phyloP scores from a whole-genome alignment of 148 eudicot genomes.

The Camellia lanceoleosa region DNA sequence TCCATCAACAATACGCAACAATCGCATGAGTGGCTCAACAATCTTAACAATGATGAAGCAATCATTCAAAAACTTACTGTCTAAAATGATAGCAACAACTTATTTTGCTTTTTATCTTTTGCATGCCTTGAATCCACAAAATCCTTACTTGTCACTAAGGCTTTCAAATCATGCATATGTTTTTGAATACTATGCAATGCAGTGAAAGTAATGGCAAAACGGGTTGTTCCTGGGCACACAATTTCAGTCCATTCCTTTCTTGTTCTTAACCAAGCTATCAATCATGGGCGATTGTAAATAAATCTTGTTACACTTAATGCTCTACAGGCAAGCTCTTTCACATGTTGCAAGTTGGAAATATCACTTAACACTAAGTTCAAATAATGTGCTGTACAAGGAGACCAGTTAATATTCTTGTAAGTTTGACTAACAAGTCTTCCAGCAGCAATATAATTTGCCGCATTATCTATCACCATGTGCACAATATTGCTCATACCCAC shows the following conservation, averaged over 20 bases:
- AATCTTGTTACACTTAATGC: not conserved
- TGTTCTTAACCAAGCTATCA: conserved; percentile 11
- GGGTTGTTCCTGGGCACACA: conserved; percentile 11
- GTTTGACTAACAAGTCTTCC: not conserved
- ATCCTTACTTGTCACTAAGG: not conserved
- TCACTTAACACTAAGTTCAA: not conserved
- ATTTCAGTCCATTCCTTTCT: conserved; percentile 13
- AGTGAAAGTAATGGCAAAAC: conserved; percentile 12
- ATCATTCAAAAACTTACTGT: not conserved
- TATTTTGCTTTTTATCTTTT: not conserved
- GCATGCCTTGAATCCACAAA: not conserved
- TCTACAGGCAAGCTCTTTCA: not conserved
- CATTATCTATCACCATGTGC: conserved; percentile 19
- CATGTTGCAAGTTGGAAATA: not conserved
- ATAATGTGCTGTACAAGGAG: not conserved
- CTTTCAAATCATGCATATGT: not conserved
- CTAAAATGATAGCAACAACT: not conserved
- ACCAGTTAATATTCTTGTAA: not conserved
- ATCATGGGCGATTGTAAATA: not conserved
- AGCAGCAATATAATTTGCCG: conserved; percentile 1
- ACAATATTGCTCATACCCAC: conserved; percentile 11
- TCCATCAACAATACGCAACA: conserved; percentile 1
- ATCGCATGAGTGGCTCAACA: not conserved
- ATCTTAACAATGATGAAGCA: not conserved
- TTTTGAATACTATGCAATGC: not conserved